Evolutionary conservation across 768 basidiomycete genomes (phyloP).

Genomic region (Sarcodon aspratus): DNA sequence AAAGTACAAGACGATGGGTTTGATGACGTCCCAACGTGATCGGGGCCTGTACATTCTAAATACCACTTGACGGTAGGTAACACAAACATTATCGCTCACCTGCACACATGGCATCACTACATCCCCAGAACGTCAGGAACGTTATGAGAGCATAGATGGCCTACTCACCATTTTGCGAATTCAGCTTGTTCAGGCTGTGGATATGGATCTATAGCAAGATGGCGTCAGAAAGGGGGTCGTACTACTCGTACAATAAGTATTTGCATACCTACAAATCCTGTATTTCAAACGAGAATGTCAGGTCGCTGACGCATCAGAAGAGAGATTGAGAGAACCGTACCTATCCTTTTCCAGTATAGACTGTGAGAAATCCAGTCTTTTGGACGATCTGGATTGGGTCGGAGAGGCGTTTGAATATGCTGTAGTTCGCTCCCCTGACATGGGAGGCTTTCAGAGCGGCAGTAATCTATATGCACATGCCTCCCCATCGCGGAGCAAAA

Average conservation of each 20-base stretch:
- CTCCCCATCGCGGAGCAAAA: conserved; percentile 44
- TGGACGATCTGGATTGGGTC: conserved; percentile 31
- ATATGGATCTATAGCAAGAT: conserved; percentile 35
- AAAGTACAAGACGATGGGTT: conserved; percentile 44
- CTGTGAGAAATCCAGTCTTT: conserved; percentile 47
- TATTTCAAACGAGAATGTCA: neutral
- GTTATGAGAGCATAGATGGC: neutral
- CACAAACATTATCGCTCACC: conserved; percentile 18
- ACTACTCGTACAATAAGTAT: neutral
- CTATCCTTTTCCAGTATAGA: conserved; percentile 47
- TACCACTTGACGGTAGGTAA: neutral
- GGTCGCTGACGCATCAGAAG: neutral
- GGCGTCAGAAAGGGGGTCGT: no score
- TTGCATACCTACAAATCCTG: conserved; percentile 41
- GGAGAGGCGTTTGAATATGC: conserved; percentile 31
- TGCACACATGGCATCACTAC: conserved; percentile 38
- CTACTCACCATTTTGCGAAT: conserved; percentile 40
- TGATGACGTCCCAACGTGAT: conserved; percentile 33
- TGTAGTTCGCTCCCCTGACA: conserved; percentile 35
- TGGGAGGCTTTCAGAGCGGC: conserved; percentile 25
- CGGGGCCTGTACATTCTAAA: conserved; percentile 25
- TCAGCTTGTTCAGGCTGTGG: conserved; percentile 42
- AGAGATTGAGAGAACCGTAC: conserved; percentile 17
- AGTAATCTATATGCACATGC: conserved; percentile 47
- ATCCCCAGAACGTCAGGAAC: neutral